These are phyloP conservation scores for Annulohypoxylon maeteangense DNA, from an alignment of 495 filamentous ascomycete species.

Conservation along the genomic window DNA sequence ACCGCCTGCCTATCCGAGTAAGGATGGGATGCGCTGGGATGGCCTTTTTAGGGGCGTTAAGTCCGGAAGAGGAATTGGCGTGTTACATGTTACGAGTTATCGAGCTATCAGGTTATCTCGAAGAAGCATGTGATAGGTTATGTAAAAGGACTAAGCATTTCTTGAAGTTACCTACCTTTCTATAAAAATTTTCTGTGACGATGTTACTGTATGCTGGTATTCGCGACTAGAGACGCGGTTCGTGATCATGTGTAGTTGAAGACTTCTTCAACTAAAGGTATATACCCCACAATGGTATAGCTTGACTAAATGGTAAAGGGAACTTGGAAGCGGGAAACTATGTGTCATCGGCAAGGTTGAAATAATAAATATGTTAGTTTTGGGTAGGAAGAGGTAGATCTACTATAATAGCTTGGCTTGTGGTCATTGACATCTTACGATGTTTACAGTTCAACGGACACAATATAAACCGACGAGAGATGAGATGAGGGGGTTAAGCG, in stretches of 20 bases:
- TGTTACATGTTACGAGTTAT: neutral
- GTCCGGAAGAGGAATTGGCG: slow-evolving; percentile 1
- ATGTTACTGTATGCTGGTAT: neutral
- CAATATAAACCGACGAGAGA: slow-evolving; percentile 23
- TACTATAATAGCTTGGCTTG: slow-evolving; percentile 28
- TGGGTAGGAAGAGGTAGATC: slow-evolving; percentile 8
- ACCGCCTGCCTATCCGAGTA: slow-evolving; percentile 40
- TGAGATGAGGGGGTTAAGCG: slow-evolving; percentile 30
- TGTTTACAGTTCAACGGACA: slow-evolving; percentile 13
- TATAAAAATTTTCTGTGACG: neutral
- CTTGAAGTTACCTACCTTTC: neutral
- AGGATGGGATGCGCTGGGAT: slow-evolving; percentile 19
- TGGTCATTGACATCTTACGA: slow-evolving; percentile 29
- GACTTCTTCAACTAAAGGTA: neutral
- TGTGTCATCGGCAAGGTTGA: slow-evolving; percentile 23
- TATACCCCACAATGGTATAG: neutral
- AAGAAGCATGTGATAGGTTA: slow-evolving; percentile 1
- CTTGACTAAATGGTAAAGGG: slow-evolving; percentile 3
- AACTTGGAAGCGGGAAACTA: slow-evolving; percentile 5
- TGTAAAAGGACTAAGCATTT: neutral
- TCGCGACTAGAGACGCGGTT: slow-evolving; percentile 1
- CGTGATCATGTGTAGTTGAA: slow-evolving; percentile 9
- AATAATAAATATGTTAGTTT: slow-evolving; percentile 3
- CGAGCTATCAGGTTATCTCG: slow-evolving; percentile 5
- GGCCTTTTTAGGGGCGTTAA: slow-evolving; percentile 2